A percentile compares a stretch with the other conserved stretches of the same genome.
Evolutionary conservation across 768 basidiomycete species (phyloP).

Genomic region (Macrolepiota albuminosa): DNA sequence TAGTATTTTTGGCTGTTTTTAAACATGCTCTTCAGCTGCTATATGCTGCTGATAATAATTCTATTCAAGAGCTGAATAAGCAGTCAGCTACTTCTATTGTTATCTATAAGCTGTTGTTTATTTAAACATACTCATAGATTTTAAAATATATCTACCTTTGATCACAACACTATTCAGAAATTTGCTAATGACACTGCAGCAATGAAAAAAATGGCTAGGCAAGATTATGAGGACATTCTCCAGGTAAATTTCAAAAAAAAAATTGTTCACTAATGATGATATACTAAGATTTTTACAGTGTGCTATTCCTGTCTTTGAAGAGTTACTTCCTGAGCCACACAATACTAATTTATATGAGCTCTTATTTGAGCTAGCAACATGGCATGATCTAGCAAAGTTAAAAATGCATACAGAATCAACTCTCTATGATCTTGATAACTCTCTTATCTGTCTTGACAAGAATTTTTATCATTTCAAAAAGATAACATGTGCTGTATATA

Average conservation of each 20-base stretch:
- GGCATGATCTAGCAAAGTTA: conserved; percentile 24
- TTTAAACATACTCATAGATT: too few species aligned
- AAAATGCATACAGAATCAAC: conserved; percentile 17
- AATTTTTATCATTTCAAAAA: too few species aligned
- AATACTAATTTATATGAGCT: conserved; percentile 14
- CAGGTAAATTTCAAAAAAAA: conserved; percentile 17
- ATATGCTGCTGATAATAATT: conserved; percentile 6
- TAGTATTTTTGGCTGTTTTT: too few species aligned
- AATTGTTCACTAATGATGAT: not conserved
- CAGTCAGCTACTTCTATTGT: conserved; percentile 9
- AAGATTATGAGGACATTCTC: conserved; percentile 14
- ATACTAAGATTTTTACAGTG: not conserved
- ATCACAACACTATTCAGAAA: conserved; percentile 15
- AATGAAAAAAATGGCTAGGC: conserved; percentile 16
- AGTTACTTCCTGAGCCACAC: conserved; percentile 11
- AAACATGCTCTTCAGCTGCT: not conserved
- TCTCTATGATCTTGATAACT: conserved; percentile 2
- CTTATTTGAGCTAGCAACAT: conserved; percentile 9
- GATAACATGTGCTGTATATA: too few species aligned
- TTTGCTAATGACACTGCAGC: conserved; percentile 21
- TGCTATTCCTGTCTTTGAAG: conserved; percentile 11
- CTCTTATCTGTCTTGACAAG: not conserved
- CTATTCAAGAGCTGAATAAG: conserved; percentile 11
- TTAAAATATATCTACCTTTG: conserved; percentile 13
- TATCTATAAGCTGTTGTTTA: too few species aligned